Evolutionary conservation across 2,329 filamentous ascomycete species (phyloP).

Genomic region (Dactylellina haptotyla): DNA sequence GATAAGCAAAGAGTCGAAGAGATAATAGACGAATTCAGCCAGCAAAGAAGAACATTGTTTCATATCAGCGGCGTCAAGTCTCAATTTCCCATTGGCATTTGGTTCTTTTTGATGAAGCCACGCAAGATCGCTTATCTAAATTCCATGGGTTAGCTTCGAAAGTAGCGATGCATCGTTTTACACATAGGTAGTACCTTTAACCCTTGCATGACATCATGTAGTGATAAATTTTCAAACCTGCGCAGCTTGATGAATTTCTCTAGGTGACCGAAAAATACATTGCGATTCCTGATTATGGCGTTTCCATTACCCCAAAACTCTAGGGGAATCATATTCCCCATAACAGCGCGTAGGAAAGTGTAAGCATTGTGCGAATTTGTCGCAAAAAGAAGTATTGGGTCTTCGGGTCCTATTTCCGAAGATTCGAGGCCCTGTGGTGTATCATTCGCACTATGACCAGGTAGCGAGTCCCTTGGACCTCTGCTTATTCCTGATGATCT

Average conservation of each 20-base stretch:
- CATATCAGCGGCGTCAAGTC: slow-evolving; percentile 75
- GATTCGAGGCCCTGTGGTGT: not conserved
- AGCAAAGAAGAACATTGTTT: slow-evolving; percentile 82
- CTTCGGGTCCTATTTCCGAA: slow-evolving; percentile 6
- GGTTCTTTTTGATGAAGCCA: slow-evolving; percentile 73
- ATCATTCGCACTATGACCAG: not conserved
- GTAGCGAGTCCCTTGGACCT: slow-evolving; percentile 16
- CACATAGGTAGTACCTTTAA: slow-evolving; percentile 71
- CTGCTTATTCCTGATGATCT: not conserved
- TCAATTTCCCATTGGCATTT: slow-evolving; percentile 61
- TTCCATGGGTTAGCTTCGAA: slow-evolving; percentile 11
- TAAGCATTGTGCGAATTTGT: slow-evolving; percentile 22
- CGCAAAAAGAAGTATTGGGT: slow-evolving; percentile 27
- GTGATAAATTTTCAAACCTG: slow-evolving; percentile 80
- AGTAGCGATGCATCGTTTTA: slow-evolving; percentile 19
- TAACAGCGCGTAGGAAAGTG: slow-evolving; percentile 82
- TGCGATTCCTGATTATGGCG: slow-evolving; percentile 70
- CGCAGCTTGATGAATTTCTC: slow-evolving; percentile 80
- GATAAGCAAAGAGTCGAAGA: slow-evolving; percentile 91
- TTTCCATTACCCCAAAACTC: slow-evolving; percentile 76
- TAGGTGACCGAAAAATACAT: slow-evolving; percentile 72
- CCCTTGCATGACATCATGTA: slow-evolving; percentile 80
- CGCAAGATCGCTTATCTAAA: slow-evolving; percentile 72
- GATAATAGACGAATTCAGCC: slow-evolving; percentile 85
- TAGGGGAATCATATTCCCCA: slow-evolving; percentile 77